phyloP scores from a whole-genome alignment of 371 early-diverging fungal species.

The Mucor velutinosus region DNA sequence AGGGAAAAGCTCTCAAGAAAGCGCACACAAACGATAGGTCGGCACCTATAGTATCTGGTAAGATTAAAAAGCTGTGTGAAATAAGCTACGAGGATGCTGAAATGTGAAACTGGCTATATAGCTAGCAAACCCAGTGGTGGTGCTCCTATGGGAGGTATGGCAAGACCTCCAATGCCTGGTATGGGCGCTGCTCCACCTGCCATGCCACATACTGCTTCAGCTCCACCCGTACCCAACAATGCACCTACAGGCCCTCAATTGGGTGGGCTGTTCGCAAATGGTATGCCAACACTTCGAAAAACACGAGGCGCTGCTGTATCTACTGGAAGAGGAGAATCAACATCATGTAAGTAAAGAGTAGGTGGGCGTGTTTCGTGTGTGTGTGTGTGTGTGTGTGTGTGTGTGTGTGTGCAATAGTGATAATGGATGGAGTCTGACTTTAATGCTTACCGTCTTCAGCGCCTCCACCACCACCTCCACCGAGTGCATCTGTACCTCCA shows the following conservation, averaged over 20 bases:
- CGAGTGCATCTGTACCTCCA: constrained; percentile 3
- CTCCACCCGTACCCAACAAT: constrained; percentile 17
- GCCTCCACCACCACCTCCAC: constrained; percentile 23
- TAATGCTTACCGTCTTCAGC: constrained; percentile 5
- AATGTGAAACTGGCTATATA: background rate
- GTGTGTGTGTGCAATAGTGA: no score
- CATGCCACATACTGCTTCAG: constrained; percentile 18
- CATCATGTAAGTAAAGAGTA: constrained; percentile 2
- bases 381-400: background rate
- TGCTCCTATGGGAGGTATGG: constrained; percentile 23
- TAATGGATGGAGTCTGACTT: background rate
- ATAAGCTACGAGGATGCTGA: background rate
- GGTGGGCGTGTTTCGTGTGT: background rate
- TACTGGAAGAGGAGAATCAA: constrained; percentile 34
- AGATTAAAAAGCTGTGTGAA: background rate
- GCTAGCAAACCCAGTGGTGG: constrained; percentile 15
- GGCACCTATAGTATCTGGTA: constrained; percentile 55
- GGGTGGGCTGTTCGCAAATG: constrained; percentile 69
- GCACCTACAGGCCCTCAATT: constrained; percentile 42
- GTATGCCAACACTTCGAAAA: constrained; percentile 67
- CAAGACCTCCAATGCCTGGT: constrained; percentile 46
- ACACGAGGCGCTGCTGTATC: constrained; percentile 45
- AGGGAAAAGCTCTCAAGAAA: constrained; percentile 75
- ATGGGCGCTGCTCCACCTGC: constrained; percentile 26
- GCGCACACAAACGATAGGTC: constrained; percentile 83